Conservation (phyloP, 1,284 basidiomycete species). For the Heterobasidion annosum region DNA sequence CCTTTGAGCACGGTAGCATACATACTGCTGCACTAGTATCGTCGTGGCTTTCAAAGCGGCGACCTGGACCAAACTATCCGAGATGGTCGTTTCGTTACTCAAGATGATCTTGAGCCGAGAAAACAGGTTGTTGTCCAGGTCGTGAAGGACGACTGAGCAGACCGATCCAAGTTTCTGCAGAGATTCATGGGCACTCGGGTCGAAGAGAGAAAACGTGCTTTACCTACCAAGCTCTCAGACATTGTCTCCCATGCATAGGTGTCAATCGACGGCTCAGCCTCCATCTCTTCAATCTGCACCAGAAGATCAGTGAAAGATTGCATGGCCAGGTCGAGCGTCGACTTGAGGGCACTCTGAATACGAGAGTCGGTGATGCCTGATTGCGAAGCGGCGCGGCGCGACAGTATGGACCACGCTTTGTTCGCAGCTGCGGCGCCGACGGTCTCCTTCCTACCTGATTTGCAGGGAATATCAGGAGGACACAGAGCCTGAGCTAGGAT, state of each 20-base stretch:
- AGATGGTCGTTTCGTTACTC: conserved; percentile 75
- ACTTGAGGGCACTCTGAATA: conserved; percentile 34
- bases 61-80: conserved; percentile 77
- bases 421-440: conserved; percentile 76
- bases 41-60: conserved; percentile 77
- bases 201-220: background rate
- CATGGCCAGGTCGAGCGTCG: conserved; percentile 50
- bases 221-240: conserved; percentile 63
- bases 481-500: conserved; percentile 70
- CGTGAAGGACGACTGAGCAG: conserved; percentile 67
- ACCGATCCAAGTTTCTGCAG: conserved; percentile 81
- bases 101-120: conserved; percentile 68
- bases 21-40: conserved; percentile 76
- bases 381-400: conserved; percentile 39
- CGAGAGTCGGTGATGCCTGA: conserved; percentile 27
- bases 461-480: conserved; percentile 24
- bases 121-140: conserved; percentile 66
- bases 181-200: background rate
- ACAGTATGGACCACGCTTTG: conserved; percentile 66
- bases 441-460: conserved; percentile 23
- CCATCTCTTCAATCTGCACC: conserved; percentile 72
- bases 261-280: conserved; percentile 64
- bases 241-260: conserved; percentile 86
- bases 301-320: conserved; percentile 70
- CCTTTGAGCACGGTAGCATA: conserved; percentile 2